Conservation (phyloP, 140 eudicot species). For the Oenanthe javanica region DNA sequence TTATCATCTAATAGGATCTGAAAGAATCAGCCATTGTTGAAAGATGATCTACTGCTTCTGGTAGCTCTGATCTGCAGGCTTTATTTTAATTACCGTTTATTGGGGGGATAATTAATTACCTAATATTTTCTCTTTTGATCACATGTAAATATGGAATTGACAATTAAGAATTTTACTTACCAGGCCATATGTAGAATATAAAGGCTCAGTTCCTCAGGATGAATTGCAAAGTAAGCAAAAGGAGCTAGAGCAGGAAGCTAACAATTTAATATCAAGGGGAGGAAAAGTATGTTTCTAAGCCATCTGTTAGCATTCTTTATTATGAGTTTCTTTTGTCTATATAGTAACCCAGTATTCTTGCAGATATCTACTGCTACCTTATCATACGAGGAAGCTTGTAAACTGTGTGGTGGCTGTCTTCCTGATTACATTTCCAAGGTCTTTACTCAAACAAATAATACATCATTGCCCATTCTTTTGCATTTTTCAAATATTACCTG, state of each 20-base stretch:
- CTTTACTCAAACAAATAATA: neutral
- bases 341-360: neutral
- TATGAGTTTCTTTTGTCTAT: neutral
- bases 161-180: neutral
- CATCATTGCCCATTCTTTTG: neutral
- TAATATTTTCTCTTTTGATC: neutral
- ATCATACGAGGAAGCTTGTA: conserved; percentile 64
- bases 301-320: neutral
- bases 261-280: conserved; percentile 50
- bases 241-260: conserved; percentile 64
- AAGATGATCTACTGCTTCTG: neutral
- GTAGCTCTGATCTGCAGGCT: neutral
- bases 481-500: neutral
- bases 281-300: conserved; percentile 43
- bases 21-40: neutral
- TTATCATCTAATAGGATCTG: neutral
- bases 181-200: conserved; percentile 89
- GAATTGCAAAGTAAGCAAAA: conserved; percentile 60
- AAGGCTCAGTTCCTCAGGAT: conserved; percentile 59
- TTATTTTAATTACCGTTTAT: too few relatives aligned
- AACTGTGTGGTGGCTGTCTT: conserved; percentile 71
- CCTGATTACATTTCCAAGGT: conserved; percentile 93
- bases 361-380: conserved; percentile 62
- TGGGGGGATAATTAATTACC: neutral
- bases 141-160: conserved; percentile 6